Base-by-base conservation (phyloP, 2,329 filamentous ascomycete genomes). In the Colletotrichum chrysophilum region DNA sequence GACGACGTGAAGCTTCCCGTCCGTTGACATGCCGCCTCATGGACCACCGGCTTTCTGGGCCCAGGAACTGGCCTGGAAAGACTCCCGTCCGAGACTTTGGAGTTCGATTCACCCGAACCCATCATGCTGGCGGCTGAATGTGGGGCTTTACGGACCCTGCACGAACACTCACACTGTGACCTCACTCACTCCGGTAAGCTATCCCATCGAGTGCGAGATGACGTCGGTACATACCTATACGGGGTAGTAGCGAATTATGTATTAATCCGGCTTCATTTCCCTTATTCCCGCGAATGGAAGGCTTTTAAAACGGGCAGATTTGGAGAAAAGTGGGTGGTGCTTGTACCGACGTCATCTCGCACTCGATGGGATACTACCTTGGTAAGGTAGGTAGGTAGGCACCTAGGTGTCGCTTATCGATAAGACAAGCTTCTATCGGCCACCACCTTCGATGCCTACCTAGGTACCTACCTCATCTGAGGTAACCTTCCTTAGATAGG, bases 11-110 rank as follows among this genome's bases (percentile, higher is more conserved):
- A 64, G 61, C 62, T 66, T 60, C 52, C n/a, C 61, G 68, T 21
- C 71, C 26, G 68, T 34, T 75, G 52, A 61, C 18, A 26, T 71
- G 67, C 67, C 67, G 58, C 43, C 66, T 65, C 60, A 70, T 34
- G 68, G 24, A 43, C 60, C 38, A 66, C 71, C 61, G 43, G 32
- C n/a, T 34, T 60, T 43, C 16, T 67, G 48, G 12, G 26, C 14
- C 61, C 61, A 24, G 61, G 32, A 64, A 21, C 66, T 66, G 34
- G 62, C 62, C 36, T 52, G 62, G 24, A 52, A 38, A 66, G 58
- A 24, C 38, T 58, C 61, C 36, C 24, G 36, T 26, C 10, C 9
- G 34, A 24, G 62, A 62, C 28, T 30, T 32, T 64, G 13, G n/a
- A 43, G 21, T 64, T 64, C 61, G 61, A 58, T 38, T 36, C n/a